These are phyloP conservation scores for Phytophthora ohioensis DNA, from an alignment of 352 stramenopile species.

Conservation along the genomic window DNA sequence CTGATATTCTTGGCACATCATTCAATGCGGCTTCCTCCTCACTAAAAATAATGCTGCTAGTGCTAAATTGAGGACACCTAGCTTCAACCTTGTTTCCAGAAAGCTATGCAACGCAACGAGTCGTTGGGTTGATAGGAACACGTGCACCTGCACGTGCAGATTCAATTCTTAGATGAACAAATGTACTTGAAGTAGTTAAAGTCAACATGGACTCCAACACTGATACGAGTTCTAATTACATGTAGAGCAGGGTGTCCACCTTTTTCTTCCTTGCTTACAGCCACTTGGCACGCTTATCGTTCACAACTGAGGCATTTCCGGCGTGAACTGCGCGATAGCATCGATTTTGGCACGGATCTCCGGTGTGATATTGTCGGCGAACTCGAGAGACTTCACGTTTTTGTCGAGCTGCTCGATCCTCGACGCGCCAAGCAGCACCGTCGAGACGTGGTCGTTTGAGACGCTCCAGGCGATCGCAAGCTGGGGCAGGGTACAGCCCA, in stretches of 20 bases:
- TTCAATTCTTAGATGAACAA: no score
- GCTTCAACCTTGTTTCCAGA: no score
- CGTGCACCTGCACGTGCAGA: no score
- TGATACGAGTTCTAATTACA: no score
- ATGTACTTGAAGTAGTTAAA: no score
- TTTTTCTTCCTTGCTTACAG: conserved; percentile 24
- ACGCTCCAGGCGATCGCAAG: conserved; percentile 64
- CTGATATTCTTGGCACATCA: conserved; percentile 26
- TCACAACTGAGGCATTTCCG: conserved; percentile 29
- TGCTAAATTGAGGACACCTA: no score
- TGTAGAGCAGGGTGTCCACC: no score
- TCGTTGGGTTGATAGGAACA: no score
- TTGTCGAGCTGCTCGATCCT: conserved; percentile 67
- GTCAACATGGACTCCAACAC: no score
- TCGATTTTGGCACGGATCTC: conserved; percentile 72
- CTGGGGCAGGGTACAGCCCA: conserved; percentile 61
- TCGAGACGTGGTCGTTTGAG: conserved; percentile 62
- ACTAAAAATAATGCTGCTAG: conserved; percentile 17
- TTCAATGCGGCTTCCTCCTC: not conserved
- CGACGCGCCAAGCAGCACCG: conserved; percentile 61
- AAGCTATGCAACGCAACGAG: no score
- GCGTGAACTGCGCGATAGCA: conserved; percentile 59
- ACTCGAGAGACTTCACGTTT: conserved; percentile 62
- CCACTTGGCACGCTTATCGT: conserved; percentile 40
- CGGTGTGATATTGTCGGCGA: conserved; percentile 67